Evolutionary conservation across 2,329 filamentous ascomycete species (phyloP).

Genomic region (Monosporascus sp.): DNA sequence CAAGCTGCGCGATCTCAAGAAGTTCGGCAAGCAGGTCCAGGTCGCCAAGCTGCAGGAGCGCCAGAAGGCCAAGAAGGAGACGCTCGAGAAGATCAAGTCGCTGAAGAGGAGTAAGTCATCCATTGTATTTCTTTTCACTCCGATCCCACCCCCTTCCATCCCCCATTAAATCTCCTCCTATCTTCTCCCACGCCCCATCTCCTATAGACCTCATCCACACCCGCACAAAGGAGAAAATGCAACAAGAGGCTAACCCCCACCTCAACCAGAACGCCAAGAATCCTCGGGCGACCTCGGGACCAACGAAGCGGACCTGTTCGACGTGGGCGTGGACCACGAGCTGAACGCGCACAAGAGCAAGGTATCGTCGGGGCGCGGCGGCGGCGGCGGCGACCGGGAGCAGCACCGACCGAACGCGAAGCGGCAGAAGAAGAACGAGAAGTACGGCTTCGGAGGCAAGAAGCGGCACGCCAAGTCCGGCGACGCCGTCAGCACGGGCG

Average conservation of each 20-base stretch:
- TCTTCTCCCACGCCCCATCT: slow-evolving; percentile 14
- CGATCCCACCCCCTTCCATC: slow-evolving; percentile 1
- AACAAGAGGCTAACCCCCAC: not conserved
- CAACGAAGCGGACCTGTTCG: slow-evolving; percentile 84
- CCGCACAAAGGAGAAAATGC: too few species aligned
- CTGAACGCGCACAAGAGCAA: slow-evolving; percentile 44
- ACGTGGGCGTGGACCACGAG: slow-evolving; percentile 75
- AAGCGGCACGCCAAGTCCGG: slow-evolving; percentile 89
- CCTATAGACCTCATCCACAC: slow-evolving; percentile 16
- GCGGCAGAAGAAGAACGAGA: slow-evolving; percentile 88
- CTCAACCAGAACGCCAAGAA: slow-evolving; percentile 70
- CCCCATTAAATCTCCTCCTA: not conserved
- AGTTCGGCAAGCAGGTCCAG: slow-evolving; percentile 98
- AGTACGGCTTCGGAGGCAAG: slow-evolving; percentile 94
- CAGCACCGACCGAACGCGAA: slow-evolving; percentile 53
- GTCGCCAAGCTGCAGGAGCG: slow-evolving; percentile 93
- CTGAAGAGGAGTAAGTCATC: slow-evolving; percentile 85
- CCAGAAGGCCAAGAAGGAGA: slow-evolving; percentile 85
- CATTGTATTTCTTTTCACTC: not conserved
- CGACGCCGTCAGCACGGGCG: slow-evolving; percentile 75
- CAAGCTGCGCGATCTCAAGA: slow-evolving; percentile 92
- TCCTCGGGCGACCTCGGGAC: slow-evolving; percentile 55
- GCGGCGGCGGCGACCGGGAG: slow-evolving; percentile 35
- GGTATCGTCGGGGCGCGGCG: slow-evolving; percentile 32
- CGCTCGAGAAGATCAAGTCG: slow-evolving; percentile 89